Base-by-base conservation (phyloP, 345 rosid genomes). In the Erodium maritimum region DNA sequence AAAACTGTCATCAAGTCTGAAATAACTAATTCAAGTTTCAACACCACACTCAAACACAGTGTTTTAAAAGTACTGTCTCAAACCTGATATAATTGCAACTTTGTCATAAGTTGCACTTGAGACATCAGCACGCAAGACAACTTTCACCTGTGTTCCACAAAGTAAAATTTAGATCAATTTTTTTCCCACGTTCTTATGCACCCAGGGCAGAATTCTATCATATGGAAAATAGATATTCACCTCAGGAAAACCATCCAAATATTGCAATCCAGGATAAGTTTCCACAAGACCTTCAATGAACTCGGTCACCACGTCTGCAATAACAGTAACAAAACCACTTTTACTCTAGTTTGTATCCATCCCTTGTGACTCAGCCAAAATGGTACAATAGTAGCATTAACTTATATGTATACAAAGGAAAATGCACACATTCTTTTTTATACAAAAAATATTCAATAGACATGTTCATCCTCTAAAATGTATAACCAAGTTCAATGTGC, bases 61-160 rank as follows among this genome's bases (percentile, higher is more conserved):
- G 25, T 18, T 21, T 59, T 52, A 21, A 21, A 1, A 21, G 13
- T 10, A 2, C 1, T 24, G 23, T 23, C 24, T 34, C 75, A 33
- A 67, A 93, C 99, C 99, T 77, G 96, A 88, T 65, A 93, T 84
- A 55, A 93, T 77, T 1, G 99, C 95, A 60, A 93, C 99, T 74
- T 88, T 86, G 68, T 78, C 84, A 76, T 81, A 80, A 33, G 71
- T 80, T 46, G 69, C 75, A 70, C 81, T 69, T 5, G 87, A 75
- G 70, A 80, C 87, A 79, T 88, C 99, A 69, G 96, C 89, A 52
- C 96, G 88, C 59, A 93, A 59, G 1, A 93, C 99, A 62, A 93
- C 99, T 79, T 86, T 93, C 69, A 93, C 80, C 94, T 86, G 82
- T 37, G 62, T 58, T 34, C 50, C 50, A 65, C 63, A 57, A n/a